These are phyloP conservation scores for Candida nanaspora DNA, from an alignment of 805 yeast genomes.

Conservation along the genomic window DNA sequence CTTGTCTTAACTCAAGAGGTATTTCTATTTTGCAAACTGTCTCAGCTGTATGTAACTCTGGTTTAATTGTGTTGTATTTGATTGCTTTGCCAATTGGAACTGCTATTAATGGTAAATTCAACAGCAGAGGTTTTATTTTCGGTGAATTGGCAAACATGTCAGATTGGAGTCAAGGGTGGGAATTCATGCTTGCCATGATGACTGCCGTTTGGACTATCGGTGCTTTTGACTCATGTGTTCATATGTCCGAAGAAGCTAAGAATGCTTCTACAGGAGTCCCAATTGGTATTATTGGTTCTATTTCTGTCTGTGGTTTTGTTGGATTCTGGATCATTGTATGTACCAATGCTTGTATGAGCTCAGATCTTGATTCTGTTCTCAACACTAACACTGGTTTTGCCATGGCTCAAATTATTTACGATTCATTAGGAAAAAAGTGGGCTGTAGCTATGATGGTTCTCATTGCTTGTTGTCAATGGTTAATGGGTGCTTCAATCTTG, in stretches of 20 bases:
- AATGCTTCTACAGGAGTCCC: constrained; percentile 58
- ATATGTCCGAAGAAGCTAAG: constrained; percentile 62
- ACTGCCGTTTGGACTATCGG: constrained; percentile 71
- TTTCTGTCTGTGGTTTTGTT: constrained; percentile 44
- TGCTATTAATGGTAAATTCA: constrained; percentile 29
- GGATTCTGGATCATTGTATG: constrained; percentile 52
- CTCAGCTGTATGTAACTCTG: constrained; percentile 47
- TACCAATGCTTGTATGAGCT: constrained; percentile 44
- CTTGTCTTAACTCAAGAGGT: constrained; percentile 47
- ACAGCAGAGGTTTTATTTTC: constrained; percentile 45
- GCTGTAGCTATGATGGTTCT: constrained; percentile 55
- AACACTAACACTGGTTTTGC: constrained; percentile 46
- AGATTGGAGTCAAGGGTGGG: constrained; percentile 54
- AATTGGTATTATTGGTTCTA: constrained; percentile 52
- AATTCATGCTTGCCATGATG: constrained; percentile 37
- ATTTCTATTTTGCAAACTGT: constrained; percentile 51
- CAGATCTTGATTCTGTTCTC: constrained; percentile 34
- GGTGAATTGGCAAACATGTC: constrained; percentile 40
- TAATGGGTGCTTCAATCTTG: constrained; percentile 57
- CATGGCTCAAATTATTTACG: constrained; percentile 54
- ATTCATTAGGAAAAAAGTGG: constrained; percentile 56
- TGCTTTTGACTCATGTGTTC: constrained; percentile 63
- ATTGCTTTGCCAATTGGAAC: constrained; percentile 61
- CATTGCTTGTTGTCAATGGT: constrained; percentile 51
- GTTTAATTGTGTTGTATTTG: constrained; percentile 42